Base-by-base conservation (phyloP, 805 yeast genomes). In the Candida parachauliodes region DNA sequence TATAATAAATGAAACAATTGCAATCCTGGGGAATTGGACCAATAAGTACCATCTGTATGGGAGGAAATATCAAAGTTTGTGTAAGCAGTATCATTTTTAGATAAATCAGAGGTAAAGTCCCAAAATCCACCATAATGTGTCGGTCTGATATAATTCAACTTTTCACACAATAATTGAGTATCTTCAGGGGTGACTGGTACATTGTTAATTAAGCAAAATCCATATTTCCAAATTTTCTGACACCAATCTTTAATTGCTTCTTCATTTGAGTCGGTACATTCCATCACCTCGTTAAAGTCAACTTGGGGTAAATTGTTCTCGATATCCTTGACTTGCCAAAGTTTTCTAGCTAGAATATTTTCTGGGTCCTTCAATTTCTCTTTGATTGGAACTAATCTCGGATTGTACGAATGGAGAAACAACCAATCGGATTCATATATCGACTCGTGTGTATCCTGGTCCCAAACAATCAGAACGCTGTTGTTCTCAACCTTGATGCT, bases 61-160 rank as follows among this genome's bases (percentile, higher is more conserved):
- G 75, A 59, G 6, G 76, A 74, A 35, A 81, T 76, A 44, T 77
- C 82, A 39, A 80, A 65, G 49, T 79, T 78, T 11, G 87, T 81
- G 53, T 81, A 81, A 3, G 88, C 88, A 3, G 85, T 79, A 50
- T 81, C 88, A 41, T 76, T 74, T 60, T 75, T 78, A 32, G 79
- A 69, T 49, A 81, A 61, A 49, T 81, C 84, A 4, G 84, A 70
- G 8, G 88, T 81, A 56, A 82, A 81, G 52, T 80, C 86, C 87
- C 88, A 82, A 59, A 82, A 81, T 1, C 84, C 87, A n/a, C 87
- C 88, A 47, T 82, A 81, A 52, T 81, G 88, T 2, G 88, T 81
- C 18, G 79, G 79, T 28, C 83, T 64, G 34, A 80, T 73, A 52
- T 76, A 79, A 39, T 79, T 69, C 44, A 81, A 70, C 46, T 74